Evolutionary conservation across 345 rosid genomes (phyloP), one percentile per base, ranked within the genome.

Genomic region (Salix arbutifolia): DNA sequence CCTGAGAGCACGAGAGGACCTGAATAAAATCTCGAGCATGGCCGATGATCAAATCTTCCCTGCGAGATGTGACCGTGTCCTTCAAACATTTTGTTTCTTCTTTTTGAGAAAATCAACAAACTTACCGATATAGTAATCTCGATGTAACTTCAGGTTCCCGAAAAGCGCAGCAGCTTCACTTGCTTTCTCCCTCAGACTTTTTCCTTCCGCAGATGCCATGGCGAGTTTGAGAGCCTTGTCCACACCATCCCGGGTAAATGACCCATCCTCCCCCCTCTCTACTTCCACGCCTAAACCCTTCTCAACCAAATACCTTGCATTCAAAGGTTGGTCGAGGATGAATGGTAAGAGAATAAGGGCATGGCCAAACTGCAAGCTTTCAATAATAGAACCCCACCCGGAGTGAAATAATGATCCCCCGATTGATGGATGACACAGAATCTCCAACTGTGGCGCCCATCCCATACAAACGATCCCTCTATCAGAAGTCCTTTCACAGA

Each of bases 361-460:
- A 28, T 76, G 83, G 4, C 85, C 85, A n/a, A 76, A 76, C 21
- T 60, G 80, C 26, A 83, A 38, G 8, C 14, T 76, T 70, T 83
- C 86, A 18, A 77, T 77, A 1, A 67, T 40, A 21, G 83, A 83
- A 11, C 79, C 78, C 81, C 86, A 77, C 3, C 86, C 86, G 0
- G 79, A 69, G 42, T 80, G 86, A 74, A 77, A 73, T 35, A 80
- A 67, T 8, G 81, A 83, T 1, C 86, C 86, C 5, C 83, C 81
- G 0, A 80, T 21, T 0, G 80, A 68, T 26, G 80, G 72, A 66
- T 83, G 85, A 0, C 72, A 73, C 60, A 71, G 18, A 4, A 80
- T 79, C 3, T 76, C 77, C 44, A 70, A 16, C 46, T 82, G 85
- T 0, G 87, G 83, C 1, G 78, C 81, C 87, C 85, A 84, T 31